These are phyloP conservation scores for Helotiales sp. DNA, from an alignment of 2,329 filamentous ascomycete species.

Conservation along the genomic window DNA sequence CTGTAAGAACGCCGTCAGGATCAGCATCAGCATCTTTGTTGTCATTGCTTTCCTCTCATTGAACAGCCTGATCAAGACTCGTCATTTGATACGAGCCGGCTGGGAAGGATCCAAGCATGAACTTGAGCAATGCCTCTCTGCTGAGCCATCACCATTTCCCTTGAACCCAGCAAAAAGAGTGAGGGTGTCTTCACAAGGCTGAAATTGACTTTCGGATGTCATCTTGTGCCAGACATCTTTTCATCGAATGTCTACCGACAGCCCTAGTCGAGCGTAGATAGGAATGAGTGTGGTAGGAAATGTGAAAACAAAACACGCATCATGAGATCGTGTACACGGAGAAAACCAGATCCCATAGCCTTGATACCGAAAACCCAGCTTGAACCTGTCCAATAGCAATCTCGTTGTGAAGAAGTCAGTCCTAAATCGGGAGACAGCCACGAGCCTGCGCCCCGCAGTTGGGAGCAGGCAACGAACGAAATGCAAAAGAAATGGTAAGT, in stretches of 20 bases:
- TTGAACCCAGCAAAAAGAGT: neutral
- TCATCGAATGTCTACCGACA: neutral
- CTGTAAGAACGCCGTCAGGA: neutral
- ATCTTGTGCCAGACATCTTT: neutral
- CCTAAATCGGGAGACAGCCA: slow-evolving; percentile 1
- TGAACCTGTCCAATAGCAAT: neutral
- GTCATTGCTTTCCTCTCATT: neutral
- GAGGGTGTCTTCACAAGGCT: neutral
- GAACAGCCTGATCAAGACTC: neutral
- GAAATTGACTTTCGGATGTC: neutral
- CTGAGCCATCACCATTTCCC: neutral
- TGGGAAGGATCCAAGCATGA: neutral
- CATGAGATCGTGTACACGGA: neutral
- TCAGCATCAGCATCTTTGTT: neutral
- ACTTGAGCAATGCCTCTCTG: neutral
- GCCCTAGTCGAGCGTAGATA: neutral
- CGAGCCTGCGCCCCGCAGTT: neutral
- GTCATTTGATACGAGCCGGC: neutral
- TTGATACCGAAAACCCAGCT: neutral
- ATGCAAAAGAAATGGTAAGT: neutral
- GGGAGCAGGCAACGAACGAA: neutral
- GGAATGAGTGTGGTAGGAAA: neutral
- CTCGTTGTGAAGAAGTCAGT: neutral
- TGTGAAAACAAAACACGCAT: neutral
- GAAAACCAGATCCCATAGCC: neutral